Evolutionary conservation across 2,329 filamentous ascomycete genomes (phyloP).

Genomic region (Botrytis fabae): DNA sequence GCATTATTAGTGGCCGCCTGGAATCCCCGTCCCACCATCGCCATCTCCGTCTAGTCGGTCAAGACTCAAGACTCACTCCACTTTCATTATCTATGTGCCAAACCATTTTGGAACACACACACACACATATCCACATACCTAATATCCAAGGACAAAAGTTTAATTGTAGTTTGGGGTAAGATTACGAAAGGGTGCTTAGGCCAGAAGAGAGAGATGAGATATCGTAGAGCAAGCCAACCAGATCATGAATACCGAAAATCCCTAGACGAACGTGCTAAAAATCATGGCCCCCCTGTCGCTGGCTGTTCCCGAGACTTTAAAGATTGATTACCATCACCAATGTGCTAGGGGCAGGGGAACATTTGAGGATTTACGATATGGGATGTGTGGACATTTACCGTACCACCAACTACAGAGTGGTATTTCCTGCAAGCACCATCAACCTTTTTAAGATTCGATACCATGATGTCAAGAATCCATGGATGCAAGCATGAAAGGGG

Average conservation of each 20-base stretch:
- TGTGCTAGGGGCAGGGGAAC: not conserved
- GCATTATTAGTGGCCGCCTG: constrained; percentile 19
- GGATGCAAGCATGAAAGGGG: not conserved
- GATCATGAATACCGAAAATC: not conserved
- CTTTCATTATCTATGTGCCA: constrained; percentile 8
- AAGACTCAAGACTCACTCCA: constrained; percentile 20
- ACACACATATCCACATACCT: not conserved
- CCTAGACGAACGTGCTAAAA: constrained; percentile 9
- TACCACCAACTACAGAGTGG: not conserved
- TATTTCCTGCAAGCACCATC: not conserved
- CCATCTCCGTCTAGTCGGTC: constrained; percentile 25
- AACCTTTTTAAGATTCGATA: not conserved
- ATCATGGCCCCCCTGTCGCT: constrained; percentile 5
- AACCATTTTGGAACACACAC: constrained; percentile 10
- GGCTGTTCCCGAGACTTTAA: constrained; percentile 18
- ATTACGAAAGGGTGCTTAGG: constrained; percentile 11
- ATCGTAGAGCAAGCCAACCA: constrained; percentile 20
- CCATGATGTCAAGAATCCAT: constrained; percentile 1
- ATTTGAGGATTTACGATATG: constrained; percentile 8
- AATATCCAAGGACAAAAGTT: constrained; percentile 7
- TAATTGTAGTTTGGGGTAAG: constrained; percentile 14
- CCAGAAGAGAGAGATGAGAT: constrained; percentile 7
- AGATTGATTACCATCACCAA: constrained; percentile 11
- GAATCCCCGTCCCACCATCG: constrained; percentile 15
- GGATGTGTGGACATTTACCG: constrained; percentile 1